Base-by-base conservation (phyloP, 148 eudicot genomes). In the Camellia lanceoleosa region DNA sequence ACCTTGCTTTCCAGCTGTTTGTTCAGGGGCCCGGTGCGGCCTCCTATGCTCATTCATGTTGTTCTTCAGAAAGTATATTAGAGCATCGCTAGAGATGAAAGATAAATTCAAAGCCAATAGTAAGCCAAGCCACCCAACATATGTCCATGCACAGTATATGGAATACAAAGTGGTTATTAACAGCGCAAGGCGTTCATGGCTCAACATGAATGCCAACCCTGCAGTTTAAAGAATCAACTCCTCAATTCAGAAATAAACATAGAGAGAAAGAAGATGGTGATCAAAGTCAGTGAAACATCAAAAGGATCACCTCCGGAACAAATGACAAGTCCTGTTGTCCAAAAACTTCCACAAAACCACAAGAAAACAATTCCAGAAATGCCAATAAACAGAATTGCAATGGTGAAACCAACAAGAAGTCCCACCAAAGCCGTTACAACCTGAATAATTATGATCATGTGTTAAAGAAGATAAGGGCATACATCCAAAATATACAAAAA, bases 51-150 rank as follows among this genome's bases (percentile, higher is more conserved):
- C 92, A 78, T 87, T 87, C 58, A 89, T 77, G 82, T 82, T 86
- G 82, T 86, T 89, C 84, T 88, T 89, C 84, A 93, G 82, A 79
- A 93, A 85, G 87, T 73, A 92, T 81, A 91, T 74, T 67, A 93
- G 89, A 38, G 78, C 93, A 86, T 95, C 99, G 83, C 94, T 93
- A 61, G 97, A 95, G 70, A 95, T 79, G 82, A 95, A 95, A 71
- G 99, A 92, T 49, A 95, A 82, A 83, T 92, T 95, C 80, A 95
- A 83, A 49, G 89, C 91, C 74, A 91, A 73, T 60, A 91, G 79
- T 62, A 92, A 76, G 20, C 97, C 92, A 78, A 92, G 84, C 97
- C 97, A 97, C 75, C 99, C 99, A 80, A 86, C 92, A 84, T 91
- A 89, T 52, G 81, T 78, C 93, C 93, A 92, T 55, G 91, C 98